Evolutionary conservation across 1,284 basidiomycete genomes (phyloP), one percentile per base, ranked within the genome.

Genomic region (Cystobasidium sp.): DNA sequence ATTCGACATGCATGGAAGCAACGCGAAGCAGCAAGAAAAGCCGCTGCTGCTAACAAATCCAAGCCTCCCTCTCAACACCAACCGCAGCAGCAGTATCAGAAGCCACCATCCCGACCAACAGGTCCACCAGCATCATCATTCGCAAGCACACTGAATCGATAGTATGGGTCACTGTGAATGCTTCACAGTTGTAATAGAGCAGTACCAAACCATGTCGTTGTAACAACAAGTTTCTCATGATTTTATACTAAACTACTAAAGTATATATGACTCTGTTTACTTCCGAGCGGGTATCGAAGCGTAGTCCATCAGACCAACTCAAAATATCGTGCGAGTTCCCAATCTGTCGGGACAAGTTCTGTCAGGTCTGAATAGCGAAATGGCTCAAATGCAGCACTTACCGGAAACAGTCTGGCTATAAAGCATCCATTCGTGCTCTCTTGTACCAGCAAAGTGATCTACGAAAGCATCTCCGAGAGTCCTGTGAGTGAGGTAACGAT

Each of bases 361-460:
- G 37, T 31, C 41, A 46, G 46, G 9, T 24, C 14, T 18, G 9
- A 10, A 16, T 44, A 24, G 16, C 55, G 14, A 5, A 20, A 18
- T 12, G 31, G 31, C 37, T 14, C n/a, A 1, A 24, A 9, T 46
- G 20, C 6, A 20, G 5, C 6, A 66, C 43, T 52, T 44, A 66
- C 66, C 69, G 7, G 65, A 55, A 22, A 70, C 72, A 0, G 53
- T 61, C 39, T 59, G 68, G 55, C 68, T 72, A 55, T 73, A 76
- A 7, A 73, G 22, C 46, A 59, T 55, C 75, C 75, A 76, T 65
- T 76, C 75, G 44, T 76, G 72, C 39, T 74, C 72, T 37, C 95
- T 88, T 10, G 95, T 97, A 1, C 93, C 94, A 5, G 91, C 93
- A 81, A 88, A 96, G 81, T 98, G 95, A 44, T 97, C 92, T 2